phyloP scores from a whole-genome alignment of 108 stramenopile species.

The Nitzschia sp. region DNA sequence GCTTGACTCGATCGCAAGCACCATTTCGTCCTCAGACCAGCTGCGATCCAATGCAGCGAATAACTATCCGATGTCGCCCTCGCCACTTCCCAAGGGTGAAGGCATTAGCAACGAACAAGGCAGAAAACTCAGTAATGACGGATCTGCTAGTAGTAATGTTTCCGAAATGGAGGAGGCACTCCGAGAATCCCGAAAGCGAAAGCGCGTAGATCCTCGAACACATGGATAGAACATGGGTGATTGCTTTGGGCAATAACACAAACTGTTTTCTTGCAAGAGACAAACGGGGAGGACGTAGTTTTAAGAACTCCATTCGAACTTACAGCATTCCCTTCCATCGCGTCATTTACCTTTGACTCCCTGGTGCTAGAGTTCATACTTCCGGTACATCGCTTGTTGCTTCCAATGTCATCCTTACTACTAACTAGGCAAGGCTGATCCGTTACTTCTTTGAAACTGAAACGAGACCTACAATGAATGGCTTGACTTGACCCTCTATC shows the following conservation, averaged over 20 bases:
- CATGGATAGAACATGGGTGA: conserved; percentile 14
- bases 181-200: conserved; percentile 12
- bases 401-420: too few relatives aligned
- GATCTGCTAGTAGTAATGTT: neutral
- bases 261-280: neutral
- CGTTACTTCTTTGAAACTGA: too few relatives aligned
- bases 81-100: neutral
- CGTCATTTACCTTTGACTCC: neutral
- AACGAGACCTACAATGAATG: too few relatives aligned
- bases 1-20: conserved; percentile 2
- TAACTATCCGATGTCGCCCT: neutral
- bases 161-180: conserved; percentile 22
- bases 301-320: neutral
- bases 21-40: neutral
- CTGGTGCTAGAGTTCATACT: neutral
- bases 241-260: neutral
- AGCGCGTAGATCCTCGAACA: conserved; percentile 24
- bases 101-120: neutral
- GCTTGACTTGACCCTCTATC: too few relatives aligned
- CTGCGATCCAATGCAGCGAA: neutral
- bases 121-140: neutral
- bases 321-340: neutral
- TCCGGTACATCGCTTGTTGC: neutral
- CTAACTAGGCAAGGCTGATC: too few relatives aligned
- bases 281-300: neutral